Conservation (phyloP, 148 eudicot genomes). For the Chenopodium formosanum region DNA sequence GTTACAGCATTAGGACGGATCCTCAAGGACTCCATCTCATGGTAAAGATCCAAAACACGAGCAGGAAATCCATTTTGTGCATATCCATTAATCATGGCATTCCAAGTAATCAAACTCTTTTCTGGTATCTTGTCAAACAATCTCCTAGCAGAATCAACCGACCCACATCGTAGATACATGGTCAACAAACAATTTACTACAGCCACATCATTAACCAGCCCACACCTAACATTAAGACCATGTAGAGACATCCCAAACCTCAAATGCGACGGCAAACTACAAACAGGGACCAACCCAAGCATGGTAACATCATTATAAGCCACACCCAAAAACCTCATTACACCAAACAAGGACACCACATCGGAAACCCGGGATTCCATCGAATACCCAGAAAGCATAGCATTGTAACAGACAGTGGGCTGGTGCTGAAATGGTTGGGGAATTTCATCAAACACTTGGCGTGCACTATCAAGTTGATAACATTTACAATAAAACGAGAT, state of each 20-base stretch:
- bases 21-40: slow-evolving; percentile 41
- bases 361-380: slow-evolving; percentile 25
- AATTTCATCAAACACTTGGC: slow-evolving; percentile 63
- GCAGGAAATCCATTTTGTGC: slow-evolving; percentile 67
- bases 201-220: slow-evolving; percentile 45
- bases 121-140: slow-evolving; percentile 54
- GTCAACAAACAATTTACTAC: slow-evolving; percentile 66
- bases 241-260: slow-evolving; percentile 54
- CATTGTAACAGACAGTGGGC: slow-evolving; percentile 69
- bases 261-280: slow-evolving; percentile 41
- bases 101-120: slow-evolving; percentile 74
- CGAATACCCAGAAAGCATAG: slow-evolving; percentile 67
- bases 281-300: slow-evolving; percentile 67
- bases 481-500: slow-evolving; percentile 61
- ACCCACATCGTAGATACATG: slow-evolving; percentile 65
- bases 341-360: slow-evolving; percentile 38
- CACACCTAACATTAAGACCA: slow-evolving; percentile 45
- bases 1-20: slow-evolving; percentile 62
- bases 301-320: slow-evolving; percentile 52
- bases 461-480: slow-evolving; percentile 33
- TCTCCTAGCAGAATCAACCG: slow-evolving; percentile 46
- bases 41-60: slow-evolving; percentile 61
- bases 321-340: slow-evolving; percentile 52
- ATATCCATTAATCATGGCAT: slow-evolving; percentile 82
- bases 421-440: slow-evolving; percentile 22